Conservation (phyloP, 306 rosid species). For the Trifolium fragiferum region DNA sequence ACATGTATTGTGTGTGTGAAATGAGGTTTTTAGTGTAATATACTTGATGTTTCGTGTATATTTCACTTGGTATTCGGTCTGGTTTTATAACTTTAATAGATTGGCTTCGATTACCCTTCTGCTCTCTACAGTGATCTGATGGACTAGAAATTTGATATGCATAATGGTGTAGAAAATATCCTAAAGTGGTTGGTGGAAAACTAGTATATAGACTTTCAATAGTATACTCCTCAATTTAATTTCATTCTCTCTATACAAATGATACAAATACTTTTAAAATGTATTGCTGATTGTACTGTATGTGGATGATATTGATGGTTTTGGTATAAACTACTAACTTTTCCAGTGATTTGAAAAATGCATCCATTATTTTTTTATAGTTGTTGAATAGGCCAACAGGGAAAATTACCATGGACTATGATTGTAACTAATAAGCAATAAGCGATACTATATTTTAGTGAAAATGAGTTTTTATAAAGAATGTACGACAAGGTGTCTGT, state of each 20-base stretch:
- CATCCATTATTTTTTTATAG: conserved; percentile 24
- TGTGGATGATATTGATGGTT: conserved; percentile 27
- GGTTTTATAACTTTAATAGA: conserved; percentile 17
- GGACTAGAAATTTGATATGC: conserved; percentile 36
- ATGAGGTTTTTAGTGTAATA: conserved; percentile 2
- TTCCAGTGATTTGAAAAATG: conserved; percentile 31
- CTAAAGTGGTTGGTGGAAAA: conserved; percentile 18
- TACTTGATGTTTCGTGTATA: conserved; percentile 39
- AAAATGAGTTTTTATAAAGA: not conserved
- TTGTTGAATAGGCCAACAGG: conserved; percentile 22
- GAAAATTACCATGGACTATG: conserved; percentile 17
- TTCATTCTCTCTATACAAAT: conserved; percentile 8
- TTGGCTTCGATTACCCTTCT: not conserved
- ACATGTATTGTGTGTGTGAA: not conserved
- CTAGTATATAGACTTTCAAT: conserved; percentile 13
- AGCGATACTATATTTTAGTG: conserved; percentile 13
- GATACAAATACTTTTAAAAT: conserved; percentile 30
- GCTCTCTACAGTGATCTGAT: conserved; percentile 8
- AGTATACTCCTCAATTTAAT: conserved; percentile 31
- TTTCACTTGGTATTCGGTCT: conserved; percentile 27
- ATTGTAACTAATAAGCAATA: conserved; percentile 35
- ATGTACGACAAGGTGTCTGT: conserved; percentile 19
- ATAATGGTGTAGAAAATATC: conserved; percentile 12
- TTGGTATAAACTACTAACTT: not conserved
- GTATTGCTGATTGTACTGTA: not conserved